A percentile compares a stretch with the other conserved stretches of the same genome.
Evolutionary conservation across 2,329 filamentous ascomycete genomes (phyloP).

Genomic region (Microdochium trichocladiopsis): DNA sequence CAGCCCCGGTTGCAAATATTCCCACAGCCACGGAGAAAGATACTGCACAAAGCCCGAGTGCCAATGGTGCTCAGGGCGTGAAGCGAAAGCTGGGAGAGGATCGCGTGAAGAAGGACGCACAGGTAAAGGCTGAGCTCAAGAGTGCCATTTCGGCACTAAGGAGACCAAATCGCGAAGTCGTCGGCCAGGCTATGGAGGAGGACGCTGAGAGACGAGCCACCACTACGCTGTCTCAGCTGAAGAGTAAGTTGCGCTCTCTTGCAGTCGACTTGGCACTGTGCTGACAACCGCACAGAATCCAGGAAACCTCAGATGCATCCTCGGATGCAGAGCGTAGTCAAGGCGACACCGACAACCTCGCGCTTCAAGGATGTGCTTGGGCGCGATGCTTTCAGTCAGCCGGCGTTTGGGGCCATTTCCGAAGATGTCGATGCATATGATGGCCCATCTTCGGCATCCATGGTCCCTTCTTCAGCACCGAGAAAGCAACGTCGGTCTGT

Average conservation of each 20-base stretch:
- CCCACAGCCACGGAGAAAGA: conserved; percentile 29
- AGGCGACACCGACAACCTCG: conserved; percentile 49
- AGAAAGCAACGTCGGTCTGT: conserved; percentile 21
- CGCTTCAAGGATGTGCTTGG: conserved; percentile 44
- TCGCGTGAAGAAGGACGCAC: conserved; percentile 53
- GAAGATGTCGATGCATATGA: conserved; percentile 10
- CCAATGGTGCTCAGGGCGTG: not conserved
- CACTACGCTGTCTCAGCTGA: conserved; percentile 34
- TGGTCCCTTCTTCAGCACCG: conserved; percentile 33
- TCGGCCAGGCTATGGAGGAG: conserved; percentile 60
- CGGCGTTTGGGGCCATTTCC: conserved; percentile 11
- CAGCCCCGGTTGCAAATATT: conserved; percentile 40
- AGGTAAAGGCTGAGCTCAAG: conserved; percentile 62
- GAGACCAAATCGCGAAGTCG: conserved; percentile 67
- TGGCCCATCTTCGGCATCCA: conserved; percentile 27
- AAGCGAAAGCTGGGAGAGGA: conserved; percentile 27
- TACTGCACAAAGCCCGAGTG: not conserved
- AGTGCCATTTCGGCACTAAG: conserved; percentile 68
- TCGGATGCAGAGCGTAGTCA: conserved; percentile 36
- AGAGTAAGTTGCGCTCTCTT: conserved; percentile 43
- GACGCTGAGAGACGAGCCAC: conserved; percentile 55
- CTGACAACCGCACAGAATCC: conserved; percentile 29
- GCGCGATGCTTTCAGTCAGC: conserved; percentile 16
- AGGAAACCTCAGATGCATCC: conserved; percentile 40
- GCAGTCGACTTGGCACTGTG: no score